phyloP scores from a whole-genome alignment of 805 yeast species.

The Wilhelminamyces savonicus region DNA sequence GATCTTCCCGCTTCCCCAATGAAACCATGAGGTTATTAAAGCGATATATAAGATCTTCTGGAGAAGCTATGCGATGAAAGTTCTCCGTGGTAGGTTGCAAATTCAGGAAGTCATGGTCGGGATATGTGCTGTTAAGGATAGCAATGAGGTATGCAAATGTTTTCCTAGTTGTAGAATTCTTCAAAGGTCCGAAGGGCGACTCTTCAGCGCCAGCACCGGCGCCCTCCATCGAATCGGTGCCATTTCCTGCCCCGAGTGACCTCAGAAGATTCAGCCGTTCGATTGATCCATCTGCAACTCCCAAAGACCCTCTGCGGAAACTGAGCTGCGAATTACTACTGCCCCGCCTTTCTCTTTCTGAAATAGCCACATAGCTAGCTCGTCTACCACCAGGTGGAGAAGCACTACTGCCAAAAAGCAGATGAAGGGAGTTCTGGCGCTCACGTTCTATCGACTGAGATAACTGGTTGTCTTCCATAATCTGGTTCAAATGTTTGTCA shows the following conservation, averaged over 20 bases:
- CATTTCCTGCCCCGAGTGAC: slow-evolving; percentile 19
- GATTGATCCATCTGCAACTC: slow-evolving; percentile 6
- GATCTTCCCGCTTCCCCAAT: slow-evolving; percentile 35
- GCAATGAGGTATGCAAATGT: slow-evolving; percentile 89
- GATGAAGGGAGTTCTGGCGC: slow-evolving; percentile 28
- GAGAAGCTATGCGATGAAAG: slow-evolving; percentile 27
- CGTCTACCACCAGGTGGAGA: slow-evolving; percentile 22
- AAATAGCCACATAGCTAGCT: slow-evolving; percentile 18
- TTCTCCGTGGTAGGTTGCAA: slow-evolving; percentile 73
- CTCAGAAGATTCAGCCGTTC: no score
- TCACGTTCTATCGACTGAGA: slow-evolving; percentile 33
- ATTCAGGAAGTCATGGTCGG: slow-evolving; percentile 90
- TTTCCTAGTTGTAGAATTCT: slow-evolving; percentile 77
- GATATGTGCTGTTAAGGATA: slow-evolving; percentile 84
- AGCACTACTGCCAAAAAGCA: slow-evolving; percentile 33
- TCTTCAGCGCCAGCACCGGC: slow-evolving; percentile 24
- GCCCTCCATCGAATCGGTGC: slow-evolving; percentile 8
- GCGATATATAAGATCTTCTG: slow-evolving; percentile 50
- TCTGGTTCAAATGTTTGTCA: slow-evolving; percentile 68
- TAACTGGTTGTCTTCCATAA: slow-evolving; percentile 38
- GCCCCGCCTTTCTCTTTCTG: slow-evolving; percentile 22
- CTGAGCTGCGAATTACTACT: slow-evolving; percentile 18
- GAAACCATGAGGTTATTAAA: slow-evolving; percentile 71
- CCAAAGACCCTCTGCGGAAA: slow-evolving; percentile 10
- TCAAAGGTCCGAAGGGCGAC: slow-evolving; percentile 89